Evolutionary conservation across 306 rosid genomes (phyloP), one percentile per base, ranked within the genome.

Genomic region (Trifolium dubium): DNA sequence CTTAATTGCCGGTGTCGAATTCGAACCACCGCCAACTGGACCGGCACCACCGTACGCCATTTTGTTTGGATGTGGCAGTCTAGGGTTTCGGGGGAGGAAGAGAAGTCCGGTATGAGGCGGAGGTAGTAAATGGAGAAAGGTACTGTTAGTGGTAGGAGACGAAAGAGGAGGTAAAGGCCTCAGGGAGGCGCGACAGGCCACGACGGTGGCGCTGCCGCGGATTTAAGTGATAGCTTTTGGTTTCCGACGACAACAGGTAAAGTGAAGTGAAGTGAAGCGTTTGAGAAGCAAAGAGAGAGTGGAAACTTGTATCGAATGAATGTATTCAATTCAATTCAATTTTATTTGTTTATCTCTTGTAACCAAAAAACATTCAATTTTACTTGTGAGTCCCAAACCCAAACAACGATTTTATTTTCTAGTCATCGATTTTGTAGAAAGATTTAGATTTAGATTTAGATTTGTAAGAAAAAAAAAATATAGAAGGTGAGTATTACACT

Each of bases 41-140:
- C 76, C 85, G 31, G 90, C 77, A 58, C 85, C 77, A 23, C 89
- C 88, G n/a, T 81, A 82, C 18, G 92, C 92, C 96, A 86, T 92
- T 46, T 32, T 29, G 6, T 54, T 23, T 2, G 61, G 29, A 29
- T 58, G 64, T 30, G 39, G 17, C 8, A 6, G 40, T 0, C 65
- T 59, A 59, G 65, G 65, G 65, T 56, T 56, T 23, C 1, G 30
- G 28, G 0, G 28, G 23, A 4, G 23, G 23, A 49, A 49, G 23
- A 49, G 19, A 28, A 5, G 9, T 49, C 5, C 6, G 32, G 14
- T 5, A 5, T 14, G 3, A 5, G 6, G 2, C 2, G 11, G 58
- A 3, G n/a, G n/a, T n/a, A n/a, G n/a, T n/a, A n/a, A 49, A 6
- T 15, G 17, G 55, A 50, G 28, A 50, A 15, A 50, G 11, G 10